Conservation (phyloP, 2,329 filamentous ascomycete species). For the Geosmithia putterillii region DNA sequence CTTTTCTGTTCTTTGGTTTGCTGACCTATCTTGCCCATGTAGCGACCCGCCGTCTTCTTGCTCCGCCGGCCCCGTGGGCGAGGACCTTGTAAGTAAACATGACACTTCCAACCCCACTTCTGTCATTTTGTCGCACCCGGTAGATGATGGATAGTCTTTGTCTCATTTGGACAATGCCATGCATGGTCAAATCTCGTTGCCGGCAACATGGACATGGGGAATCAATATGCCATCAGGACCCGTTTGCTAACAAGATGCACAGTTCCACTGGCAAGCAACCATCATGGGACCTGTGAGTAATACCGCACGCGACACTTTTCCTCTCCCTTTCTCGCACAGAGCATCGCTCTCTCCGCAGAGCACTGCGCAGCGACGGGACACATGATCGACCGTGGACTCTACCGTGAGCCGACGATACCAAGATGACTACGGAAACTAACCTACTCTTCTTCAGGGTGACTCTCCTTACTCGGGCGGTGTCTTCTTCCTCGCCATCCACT, state of each 20-base stretch:
- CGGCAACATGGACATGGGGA: not conserved
- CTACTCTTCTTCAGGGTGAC: slow-evolving; percentile 50
- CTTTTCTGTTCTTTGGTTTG: not conserved
- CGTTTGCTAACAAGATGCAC: slow-evolving; percentile 6
- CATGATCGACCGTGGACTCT: too few species aligned
- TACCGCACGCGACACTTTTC: not conserved
- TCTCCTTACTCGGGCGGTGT: slow-evolving; percentile 97
- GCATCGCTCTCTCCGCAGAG: not conserved
- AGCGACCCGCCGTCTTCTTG: slow-evolving; percentile 98
- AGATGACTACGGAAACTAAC: slow-evolving; percentile 14
- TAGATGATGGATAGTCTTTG: too few species aligned
- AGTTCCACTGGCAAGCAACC: slow-evolving; percentile 99
- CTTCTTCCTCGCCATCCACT: slow-evolving; percentile 98
- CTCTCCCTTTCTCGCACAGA: too few species aligned
- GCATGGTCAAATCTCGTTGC: not conserved
- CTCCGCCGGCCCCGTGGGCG: slow-evolving; percentile 91
- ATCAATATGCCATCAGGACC: not conserved
- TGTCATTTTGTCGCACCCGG: not conserved
- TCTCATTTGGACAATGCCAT: not conserved
- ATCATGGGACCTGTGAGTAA: slow-evolving; percentile 95
- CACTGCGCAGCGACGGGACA: too few species aligned
- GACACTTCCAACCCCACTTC: slow-evolving; percentile 6
- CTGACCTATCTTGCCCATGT: slow-evolving; percentile 7
- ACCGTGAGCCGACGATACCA: not conserved
- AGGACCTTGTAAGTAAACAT: slow-evolving; percentile 75